Evolutionary conservation across 768 basidiomycete species (phyloP), one percentile per base, ranked within the genome.

Genomic region (Pholiota conissans): DNA sequence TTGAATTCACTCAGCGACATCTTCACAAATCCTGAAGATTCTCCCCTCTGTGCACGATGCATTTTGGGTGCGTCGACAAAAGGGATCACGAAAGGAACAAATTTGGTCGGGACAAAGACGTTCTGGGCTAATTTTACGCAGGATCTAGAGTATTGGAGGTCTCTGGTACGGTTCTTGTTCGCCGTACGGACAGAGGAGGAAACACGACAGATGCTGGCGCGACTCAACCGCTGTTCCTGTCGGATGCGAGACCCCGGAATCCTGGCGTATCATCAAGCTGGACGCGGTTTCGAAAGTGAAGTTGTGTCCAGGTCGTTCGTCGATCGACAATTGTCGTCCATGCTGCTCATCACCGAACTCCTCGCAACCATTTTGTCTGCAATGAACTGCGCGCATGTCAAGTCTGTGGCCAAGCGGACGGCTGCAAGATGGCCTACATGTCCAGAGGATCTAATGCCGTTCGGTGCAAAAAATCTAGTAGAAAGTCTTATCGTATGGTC

Each of bases 401-500:
- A 47, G 29, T 27, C 53, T 29, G 53, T 54, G 11, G 40, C 53
- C 3, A 54, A 54, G 20, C 13, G 53, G 24, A 54, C 39, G n/a
- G n/a, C n/a, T n/a, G n/a, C n/a, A n/a, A n/a, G n/a, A n/a, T n/a
- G n/a, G n/a, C n/a, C n/a, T n/a, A n/a, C n/a, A n/a, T n/a, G n/a
- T n/a, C 11, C 27, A 35, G 7, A 28, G n/a, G 53, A 54, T 27
- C 37, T 54, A 10, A 46, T 54, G 27, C 53, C 40, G n/a, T 54
- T 54, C 18, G 53, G 53, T 27, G 34, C 53, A 42, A 39, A 46
- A 18, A 54, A 54, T 5, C 40, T 54, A 9, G 37, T 54, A 11
- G 28, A 54, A 32, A 54, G 53, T 18, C 9, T 45, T 27, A 42
- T 54, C 26, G 11, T 45, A 26, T 46, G 53, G 53, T 54, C 40